These are phyloP conservation scores for Aspergillus pseudoterreus DNA, from an alignment of 2,329 filamentous ascomycete species.

Conservation along the genomic window DNA sequence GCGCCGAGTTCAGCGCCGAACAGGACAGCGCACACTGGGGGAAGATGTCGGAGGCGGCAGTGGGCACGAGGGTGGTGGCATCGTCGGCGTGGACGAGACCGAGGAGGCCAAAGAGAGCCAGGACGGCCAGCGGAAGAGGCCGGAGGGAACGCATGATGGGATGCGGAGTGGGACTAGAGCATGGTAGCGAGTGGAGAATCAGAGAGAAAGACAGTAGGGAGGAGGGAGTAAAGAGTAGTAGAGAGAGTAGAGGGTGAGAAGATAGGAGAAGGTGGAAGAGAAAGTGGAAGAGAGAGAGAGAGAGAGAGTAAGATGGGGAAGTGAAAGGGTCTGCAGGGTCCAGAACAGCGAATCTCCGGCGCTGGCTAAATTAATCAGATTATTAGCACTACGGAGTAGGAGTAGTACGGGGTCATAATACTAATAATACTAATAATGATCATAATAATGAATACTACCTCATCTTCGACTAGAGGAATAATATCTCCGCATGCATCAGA, in stretches of 20 bases:
- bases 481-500: too few species aligned
- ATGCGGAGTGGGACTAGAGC: too few species aligned
- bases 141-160: too few species aligned
- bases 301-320: neutral
- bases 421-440: too few species aligned
- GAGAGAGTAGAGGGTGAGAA: conserved; percentile 1
- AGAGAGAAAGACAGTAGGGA: conserved; percentile 1
- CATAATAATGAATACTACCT: too few species aligned
- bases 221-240: neutral
- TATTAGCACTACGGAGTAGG: too few species aligned
- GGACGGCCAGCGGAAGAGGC: conserved; percentile 7
- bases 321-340: neutral
- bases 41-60: conserved; percentile 44
- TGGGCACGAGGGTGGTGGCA: conserved; percentile 31
- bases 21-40: conserved; percentile 62
- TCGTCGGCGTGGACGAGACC: conserved; percentile 19
- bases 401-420: too few species aligned
- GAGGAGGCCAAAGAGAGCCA: conserved; percentile 17
- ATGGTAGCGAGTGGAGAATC: neutral
- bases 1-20: conserved; percentile 63
- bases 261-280: neutral
- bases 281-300: neutral
- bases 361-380: too few species aligned
- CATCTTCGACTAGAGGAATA: too few species aligned
- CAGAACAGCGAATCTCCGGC: neutral